phyloP scores from a whole-genome alignment of 306 rosid species.

The Castanopsis chinensis region DNA sequence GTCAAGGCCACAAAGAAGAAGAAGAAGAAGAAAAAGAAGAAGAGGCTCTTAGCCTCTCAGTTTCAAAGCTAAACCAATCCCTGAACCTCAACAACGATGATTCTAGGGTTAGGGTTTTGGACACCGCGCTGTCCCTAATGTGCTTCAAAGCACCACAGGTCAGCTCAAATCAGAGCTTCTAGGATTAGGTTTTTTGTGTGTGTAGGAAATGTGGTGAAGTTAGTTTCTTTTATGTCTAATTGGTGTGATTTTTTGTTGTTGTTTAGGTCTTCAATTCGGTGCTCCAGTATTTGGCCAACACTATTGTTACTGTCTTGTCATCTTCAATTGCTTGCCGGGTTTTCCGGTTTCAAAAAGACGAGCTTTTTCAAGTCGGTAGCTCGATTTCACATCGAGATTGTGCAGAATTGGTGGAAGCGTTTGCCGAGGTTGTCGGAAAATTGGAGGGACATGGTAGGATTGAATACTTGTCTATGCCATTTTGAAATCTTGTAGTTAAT shows the following conservation, averaged over 20 bases:
- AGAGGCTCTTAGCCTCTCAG: slow-evolving; percentile 22
- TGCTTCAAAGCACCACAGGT: slow-evolving; percentile 42
- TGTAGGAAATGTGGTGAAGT: not conserved
- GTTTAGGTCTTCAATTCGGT: slow-evolving; percentile 38
- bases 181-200: not conserved
- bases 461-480: too few species aligned
- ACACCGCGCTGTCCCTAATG: slow-evolving; percentile 41
- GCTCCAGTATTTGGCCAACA: slow-evolving; percentile 16
- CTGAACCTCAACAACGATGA: slow-evolving; percentile 22
- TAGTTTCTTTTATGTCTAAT: not conserved
- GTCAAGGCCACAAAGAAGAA: not conserved
- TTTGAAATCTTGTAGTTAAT: too few species aligned
- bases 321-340: slow-evolving; percentile 32
- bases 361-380: slow-evolving; percentile 35
- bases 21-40: not conserved
- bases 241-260: not conserved
- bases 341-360: slow-evolving; percentile 15
- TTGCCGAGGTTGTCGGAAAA: slow-evolving; percentile 22
- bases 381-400: slow-evolving; percentile 24
- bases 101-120: slow-evolving; percentile 41
- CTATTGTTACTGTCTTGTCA: slow-evolving; percentile 23
- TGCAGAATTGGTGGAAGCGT: slow-evolving; percentile 21
- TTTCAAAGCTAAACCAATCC: slow-evolving; percentile 31
- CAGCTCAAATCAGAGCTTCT: not conserved
- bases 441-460: slow-evolving; percentile 31